phyloP scores from a whole-genome alignment of 345 rosid genomes.

The Eucalyptus sp. region DNA sequence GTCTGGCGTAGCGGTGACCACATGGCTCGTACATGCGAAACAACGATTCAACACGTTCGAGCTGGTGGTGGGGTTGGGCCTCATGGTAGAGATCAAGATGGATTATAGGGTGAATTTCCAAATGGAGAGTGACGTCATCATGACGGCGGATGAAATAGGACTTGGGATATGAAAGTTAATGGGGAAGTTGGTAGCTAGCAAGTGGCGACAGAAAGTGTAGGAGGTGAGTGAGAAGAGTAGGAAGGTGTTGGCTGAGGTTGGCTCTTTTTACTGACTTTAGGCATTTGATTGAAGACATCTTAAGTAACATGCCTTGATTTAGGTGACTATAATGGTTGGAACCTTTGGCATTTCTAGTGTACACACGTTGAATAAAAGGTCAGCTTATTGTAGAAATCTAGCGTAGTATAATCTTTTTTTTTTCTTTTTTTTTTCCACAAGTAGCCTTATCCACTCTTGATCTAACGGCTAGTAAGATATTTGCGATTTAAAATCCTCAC shows the following conservation, averaged over 20 bases:
- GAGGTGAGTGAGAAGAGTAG: slow-evolving; percentile 11
- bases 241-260: slow-evolving; percentile 22
- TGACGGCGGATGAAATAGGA: slow-evolving; percentile 18
- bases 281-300: slow-evolving; percentile 17
- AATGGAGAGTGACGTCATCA: not conserved
- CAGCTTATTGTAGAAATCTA: not conserved
- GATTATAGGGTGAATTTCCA: not conserved
- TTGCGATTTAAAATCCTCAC: not conserved
- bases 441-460: slow-evolving; percentile 19
- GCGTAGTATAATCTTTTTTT: not conserved
- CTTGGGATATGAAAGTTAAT: slow-evolving; percentile 21
- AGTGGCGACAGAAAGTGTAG: slow-evolving; percentile 14
- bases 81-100: slow-evolving; percentile 5
- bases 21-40: slow-evolving; percentile 44
- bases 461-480: not conserved
- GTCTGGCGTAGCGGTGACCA: slow-evolving; percentile 30
- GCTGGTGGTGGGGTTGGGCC: slow-evolving; percentile 24
- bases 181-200: slow-evolving; percentile 1
- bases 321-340: not conserved
- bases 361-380: not conserved
- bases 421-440: not conserved
- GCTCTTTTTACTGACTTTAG: slow-evolving; percentile 19
- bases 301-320: not conserved
- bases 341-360: not conserved
- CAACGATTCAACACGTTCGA: slow-evolving; percentile 39